A percentile compares a stretch with the other conserved stretches of the same genome.
Conservation (phyloP, 768 basidiomycete genomes). For the Mycena filopes region DNA sequence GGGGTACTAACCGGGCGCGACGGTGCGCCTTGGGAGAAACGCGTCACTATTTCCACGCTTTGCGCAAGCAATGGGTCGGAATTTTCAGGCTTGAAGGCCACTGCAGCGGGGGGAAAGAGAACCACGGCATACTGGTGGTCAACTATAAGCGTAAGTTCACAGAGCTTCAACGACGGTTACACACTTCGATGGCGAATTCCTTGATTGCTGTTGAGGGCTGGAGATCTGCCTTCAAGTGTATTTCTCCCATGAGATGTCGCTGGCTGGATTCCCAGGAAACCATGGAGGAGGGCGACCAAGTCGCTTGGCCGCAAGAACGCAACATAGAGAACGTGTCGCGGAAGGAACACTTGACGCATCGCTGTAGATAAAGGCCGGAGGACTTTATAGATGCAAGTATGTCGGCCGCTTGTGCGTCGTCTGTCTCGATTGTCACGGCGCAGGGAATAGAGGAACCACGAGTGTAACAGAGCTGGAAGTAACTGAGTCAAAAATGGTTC, state of each 20-base stretch:
- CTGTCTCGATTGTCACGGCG: constrained; percentile 24
- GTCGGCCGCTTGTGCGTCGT: constrained; percentile 24
- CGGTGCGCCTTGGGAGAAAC: constrained; percentile 17
- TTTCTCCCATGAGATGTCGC: constrained; percentile 27
- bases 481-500: no score
- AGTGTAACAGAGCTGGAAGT: constrained; percentile 25
- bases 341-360: constrained; percentile 14
- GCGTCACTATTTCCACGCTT: constrained; percentile 24
- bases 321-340: not conserved
- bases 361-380: constrained; percentile 20
- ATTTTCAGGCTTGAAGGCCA: constrained; percentile 7
- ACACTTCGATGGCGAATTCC: constrained; percentile 19
- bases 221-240: constrained; percentile 18
- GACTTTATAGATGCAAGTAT: constrained; percentile 22
- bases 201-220: constrained; percentile 18
- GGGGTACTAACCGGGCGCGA: not conserved
- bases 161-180: not conserved
- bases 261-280: not conserved
- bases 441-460: constrained; percentile 23
- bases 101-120: constrained; percentile 20
- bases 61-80: constrained; percentile 13
- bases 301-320: constrained; percentile 21
- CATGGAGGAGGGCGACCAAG: constrained; percentile 21
- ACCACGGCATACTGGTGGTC: constrained; percentile 18
- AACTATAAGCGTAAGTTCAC: not conserved